Conservation (phyloP, 2,329 filamentous ascomycete species). For the Mycosphaerelloides madeirae region DNA sequence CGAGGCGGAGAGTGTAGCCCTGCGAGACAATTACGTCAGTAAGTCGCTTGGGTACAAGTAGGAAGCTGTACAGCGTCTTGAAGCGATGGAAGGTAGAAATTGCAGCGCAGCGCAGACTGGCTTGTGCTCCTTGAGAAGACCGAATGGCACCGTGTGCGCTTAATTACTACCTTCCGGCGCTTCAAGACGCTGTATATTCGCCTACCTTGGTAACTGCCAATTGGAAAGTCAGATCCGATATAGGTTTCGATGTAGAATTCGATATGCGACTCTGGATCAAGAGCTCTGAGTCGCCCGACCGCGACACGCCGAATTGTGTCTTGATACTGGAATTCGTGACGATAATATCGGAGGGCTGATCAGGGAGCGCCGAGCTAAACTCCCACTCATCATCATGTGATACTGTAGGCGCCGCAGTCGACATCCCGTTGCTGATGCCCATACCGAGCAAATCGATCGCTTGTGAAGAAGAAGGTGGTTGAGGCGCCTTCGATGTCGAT, state of each 20-base stretch:
- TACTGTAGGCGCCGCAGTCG: slow-evolving; percentile 13
- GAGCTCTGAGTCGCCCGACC: slow-evolving; percentile 51
- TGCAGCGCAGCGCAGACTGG: too few species aligned
- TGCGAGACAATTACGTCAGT: slow-evolving; percentile 33
- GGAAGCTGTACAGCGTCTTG: neutral
- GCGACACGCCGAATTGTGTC: slow-evolving; percentile 67
- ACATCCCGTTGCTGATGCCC: slow-evolving; percentile 32
- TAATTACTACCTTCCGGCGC: too few species aligned
- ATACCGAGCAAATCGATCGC: slow-evolving; percentile 28
- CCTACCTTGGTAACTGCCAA: slow-evolving; percentile 86
- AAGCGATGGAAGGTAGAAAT: neutral
- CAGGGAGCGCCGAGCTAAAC: slow-evolving; percentile 81
- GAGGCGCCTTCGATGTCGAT: slow-evolving; percentile 37
- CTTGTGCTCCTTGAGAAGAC: too few species aligned
- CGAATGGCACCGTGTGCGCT: too few species aligned
- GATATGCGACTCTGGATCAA: slow-evolving; percentile 79
- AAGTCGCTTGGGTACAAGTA: too few species aligned
- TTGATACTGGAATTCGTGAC: slow-evolving; percentile 62
- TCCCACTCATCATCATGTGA: slow-evolving; percentile 80
- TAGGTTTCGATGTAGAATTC: slow-evolving; percentile 66
- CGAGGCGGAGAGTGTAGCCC: slow-evolving; percentile 75
- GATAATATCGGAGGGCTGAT: slow-evolving; percentile 56
- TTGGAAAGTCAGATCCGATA: slow-evolving; percentile 82
- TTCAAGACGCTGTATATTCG: neutral
- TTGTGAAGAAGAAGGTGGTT: slow-evolving; percentile 21